Percentiles rank a stretch among this genome's conserved stretches.
Conservation (phyloP, 1,284 basidiomycete genomes). For the Cryptococcus sp. region DNA sequence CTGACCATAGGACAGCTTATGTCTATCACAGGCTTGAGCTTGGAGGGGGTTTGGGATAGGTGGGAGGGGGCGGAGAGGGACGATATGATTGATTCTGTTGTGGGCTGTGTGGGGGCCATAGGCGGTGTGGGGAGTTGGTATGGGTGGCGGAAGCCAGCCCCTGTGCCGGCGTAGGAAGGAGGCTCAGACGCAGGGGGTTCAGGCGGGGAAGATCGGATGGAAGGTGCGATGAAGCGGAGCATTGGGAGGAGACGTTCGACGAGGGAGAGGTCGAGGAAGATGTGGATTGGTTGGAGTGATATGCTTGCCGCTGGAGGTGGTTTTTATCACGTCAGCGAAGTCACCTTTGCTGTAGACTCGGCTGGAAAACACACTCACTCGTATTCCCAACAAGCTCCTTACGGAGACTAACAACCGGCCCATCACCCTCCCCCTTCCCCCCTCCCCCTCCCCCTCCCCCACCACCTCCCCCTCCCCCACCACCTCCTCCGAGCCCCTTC, state of each 20-base stretch:
- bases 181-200: not conserved
- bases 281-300: slow-evolving; percentile 60
- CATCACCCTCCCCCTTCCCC: slow-evolving; percentile 7
- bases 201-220: slow-evolving; percentile 16
- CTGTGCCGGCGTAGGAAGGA: not conserved
- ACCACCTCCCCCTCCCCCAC: not conserved
- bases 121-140: not conserved
- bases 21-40: slow-evolving; percentile 8
- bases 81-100: slow-evolving; percentile 24
- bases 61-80: not conserved
- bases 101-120: not conserved
- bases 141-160: not conserved
- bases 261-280: slow-evolving; percentile 68
- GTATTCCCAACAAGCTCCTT: slow-evolving; percentile 15
- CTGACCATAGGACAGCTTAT: slow-evolving; percentile 39
- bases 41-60: not conserved
- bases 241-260: slow-evolving; percentile 48
- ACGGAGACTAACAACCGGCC: slow-evolving; percentile 22
- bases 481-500: slow-evolving; percentile 15
- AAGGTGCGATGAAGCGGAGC: slow-evolving; percentile 34
- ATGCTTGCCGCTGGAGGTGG: slow-evolving; percentile 19
- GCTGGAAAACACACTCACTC: slow-evolving; percentile 14
- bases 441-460: not conserved
- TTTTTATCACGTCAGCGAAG: not conserved
- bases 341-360: not conserved